Conservation (phyloP, 2,329 filamentous ascomycete genomes). For the Tolypocladium album region DNA sequence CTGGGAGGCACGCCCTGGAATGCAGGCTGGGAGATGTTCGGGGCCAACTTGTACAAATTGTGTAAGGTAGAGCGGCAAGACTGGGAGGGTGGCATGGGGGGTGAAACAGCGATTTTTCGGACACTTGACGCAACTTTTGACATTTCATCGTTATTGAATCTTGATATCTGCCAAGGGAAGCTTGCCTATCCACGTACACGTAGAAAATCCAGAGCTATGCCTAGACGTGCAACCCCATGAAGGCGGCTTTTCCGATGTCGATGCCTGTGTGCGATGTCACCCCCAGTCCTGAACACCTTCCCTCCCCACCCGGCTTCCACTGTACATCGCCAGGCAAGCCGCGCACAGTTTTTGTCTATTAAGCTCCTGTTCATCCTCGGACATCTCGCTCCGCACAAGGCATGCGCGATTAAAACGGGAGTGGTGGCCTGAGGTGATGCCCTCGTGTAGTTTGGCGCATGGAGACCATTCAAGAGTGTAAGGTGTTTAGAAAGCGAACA, state of each 20-base stretch:
- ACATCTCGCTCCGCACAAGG: background rate
- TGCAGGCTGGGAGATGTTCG: background rate
- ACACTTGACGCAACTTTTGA: background rate
- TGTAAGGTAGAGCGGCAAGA: background rate
- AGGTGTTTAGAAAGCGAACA: slow-evolving; percentile 68
- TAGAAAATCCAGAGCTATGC: background rate
- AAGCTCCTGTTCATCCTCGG: background rate
- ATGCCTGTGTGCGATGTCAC: background rate
- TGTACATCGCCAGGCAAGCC: background rate
- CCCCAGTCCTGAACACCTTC: background rate
- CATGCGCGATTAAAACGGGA: background rate
- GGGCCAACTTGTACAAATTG: background rate
- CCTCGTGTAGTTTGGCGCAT: background rate
- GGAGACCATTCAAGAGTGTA: background rate
- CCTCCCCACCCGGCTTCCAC: background rate
- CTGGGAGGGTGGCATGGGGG: background rate
- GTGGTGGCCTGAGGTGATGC: background rate
- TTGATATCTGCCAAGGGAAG: background rate
- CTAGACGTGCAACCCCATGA: background rate
- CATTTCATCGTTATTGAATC: background rate
- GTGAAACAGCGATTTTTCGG: background rate
- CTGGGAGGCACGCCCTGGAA: background rate
- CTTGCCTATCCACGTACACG: background rate
- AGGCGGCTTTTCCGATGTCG: too few relatives aligned
- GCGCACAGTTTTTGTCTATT: background rate